Conservation (phyloP, 768 basidiomycete genomes). For the Gautieria morchelliformis region DNA sequence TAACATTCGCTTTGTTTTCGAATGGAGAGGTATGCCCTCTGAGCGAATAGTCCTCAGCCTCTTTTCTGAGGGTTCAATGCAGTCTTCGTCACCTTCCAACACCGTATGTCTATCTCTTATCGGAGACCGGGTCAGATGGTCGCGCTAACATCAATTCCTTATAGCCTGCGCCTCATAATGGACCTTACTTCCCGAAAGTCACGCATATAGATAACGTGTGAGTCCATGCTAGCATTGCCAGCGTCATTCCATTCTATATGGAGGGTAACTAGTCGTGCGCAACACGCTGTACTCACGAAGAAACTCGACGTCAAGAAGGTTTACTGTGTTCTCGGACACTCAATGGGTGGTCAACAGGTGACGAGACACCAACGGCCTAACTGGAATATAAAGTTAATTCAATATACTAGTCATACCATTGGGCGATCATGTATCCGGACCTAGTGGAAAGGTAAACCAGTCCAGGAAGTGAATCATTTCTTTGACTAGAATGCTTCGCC, state of each 20-base stretch:
- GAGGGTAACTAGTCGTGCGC: slow-evolving; percentile 33
- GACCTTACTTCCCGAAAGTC: slow-evolving; percentile 47
- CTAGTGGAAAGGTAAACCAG: slow-evolving; percentile 35
- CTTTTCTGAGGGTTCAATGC: not conserved
- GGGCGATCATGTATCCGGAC: slow-evolving; percentile 47
- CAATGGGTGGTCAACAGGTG: slow-evolving; percentile 51
- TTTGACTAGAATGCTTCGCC: not conserved
- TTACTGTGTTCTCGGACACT: slow-evolving; percentile 42
- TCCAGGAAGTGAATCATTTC: no score
- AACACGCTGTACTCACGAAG: slow-evolving; percentile 42
- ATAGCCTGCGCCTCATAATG: slow-evolving; percentile 46
- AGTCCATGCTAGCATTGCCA: not conserved
- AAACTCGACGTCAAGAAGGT: slow-evolving; percentile 35
- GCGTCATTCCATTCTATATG: not conserved
- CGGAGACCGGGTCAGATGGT: not conserved
- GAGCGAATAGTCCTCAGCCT: not conserved
- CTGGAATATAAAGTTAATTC: not conserved
- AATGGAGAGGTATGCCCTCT: slow-evolving; percentile 40
- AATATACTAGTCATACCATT: slow-evolving; percentile 38
- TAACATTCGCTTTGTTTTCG: slow-evolving; percentile 48
- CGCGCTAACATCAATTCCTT: not conserved
- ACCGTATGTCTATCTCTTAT: slow-evolving; percentile 27
- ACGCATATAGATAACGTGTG: slow-evolving; percentile 54
- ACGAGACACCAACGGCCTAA: not conserved
- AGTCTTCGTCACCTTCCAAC: slow-evolving; percentile 57